Base-by-base conservation (phyloP, 2,329 filamentous ascomycete species). In the Ascochyta viciae-villosae region DNA sequence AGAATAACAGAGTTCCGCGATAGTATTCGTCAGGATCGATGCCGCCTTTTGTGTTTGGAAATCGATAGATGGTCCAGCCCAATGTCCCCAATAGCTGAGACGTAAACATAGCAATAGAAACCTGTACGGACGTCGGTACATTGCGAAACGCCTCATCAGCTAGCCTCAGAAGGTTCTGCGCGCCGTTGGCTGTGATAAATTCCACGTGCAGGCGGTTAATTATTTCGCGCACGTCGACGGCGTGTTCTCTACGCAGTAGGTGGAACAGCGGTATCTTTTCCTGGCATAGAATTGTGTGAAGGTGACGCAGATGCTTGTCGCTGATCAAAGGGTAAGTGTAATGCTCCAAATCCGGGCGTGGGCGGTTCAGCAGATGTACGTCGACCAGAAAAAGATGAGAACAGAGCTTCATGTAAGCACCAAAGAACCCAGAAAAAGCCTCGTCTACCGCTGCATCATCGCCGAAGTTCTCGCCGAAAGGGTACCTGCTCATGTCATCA, bases 171-270 rank as follows among this genome's bases (percentile, higher is more conserved):
- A 76, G 57, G 44, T 70, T 64, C 40, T 64, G 59, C 12, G 67
- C 57, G 31, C 72, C 73, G 19, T 64, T 52, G 38, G 63, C 55
- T 12, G 53, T 38, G 9, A 76, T 45, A 38, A 74, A 75, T 10
- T 63, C 60, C 27, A 45, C 50, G 23, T 70, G 54, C 22, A 76
- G 47, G 6, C 57, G 61, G 15, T 44, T 42, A 15, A 44, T 53
- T 54, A 75, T 60, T 16, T 59, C 61, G 10, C 50, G 56, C 15
- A 60, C 45, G 38, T 74, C 65, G 4, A 54, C 47, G 22, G 47
- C 55, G 48, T 73, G 68, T 19, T 74, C 68, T 52, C 70, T 73
- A 38, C 54, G 59, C 15, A 75, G 46, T 19, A 73, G 24, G 15
- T 66, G 59, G 27, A 73, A 74, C 3, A 68, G 33, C 10, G 63